Evolutionary conservation across 2,329 filamentous ascomycete species (phyloP), one percentile per base, ranked within the genome.

Genomic region (Teratosphaeria nubilosa): DNA sequence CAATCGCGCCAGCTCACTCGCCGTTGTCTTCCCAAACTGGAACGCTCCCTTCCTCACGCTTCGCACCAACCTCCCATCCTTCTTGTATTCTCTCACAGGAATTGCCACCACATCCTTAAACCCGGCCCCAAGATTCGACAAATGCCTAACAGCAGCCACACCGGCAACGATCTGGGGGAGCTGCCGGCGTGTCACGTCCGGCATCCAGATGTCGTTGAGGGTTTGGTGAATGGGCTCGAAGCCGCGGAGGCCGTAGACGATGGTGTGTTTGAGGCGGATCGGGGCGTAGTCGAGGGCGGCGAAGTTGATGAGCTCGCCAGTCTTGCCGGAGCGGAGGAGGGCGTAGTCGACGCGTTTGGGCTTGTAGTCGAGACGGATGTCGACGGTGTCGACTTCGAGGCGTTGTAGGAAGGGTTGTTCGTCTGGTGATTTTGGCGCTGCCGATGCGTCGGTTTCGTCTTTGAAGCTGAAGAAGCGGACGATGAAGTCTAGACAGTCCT

Each of bases 281-380:
- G 92, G 86, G 1, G 94, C 86, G 63, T 89, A 86, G 65, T 99
- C 94, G 1, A 99, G 82, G 14, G 92, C 88, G 63, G 99, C 82
- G 70, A 99, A 96, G 72, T 99, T 99, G 91, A 97, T 97, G 68
- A 99, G 95, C 72, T 99, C 94, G 0, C 90, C 95, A 0, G 94
- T 97, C 64, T 90, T 90, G 1, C 94, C 94, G 1, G 94, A 96
- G 27, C 91, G 86, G 3, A 99, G 81, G 3, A 91, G 91, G 0
- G 86, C 89, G 66, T 99, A 99, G 72, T 99, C 92, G 20, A 99
- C 90, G n/a, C 90, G 85, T 74, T 99, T 97, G 9, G 94, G 94
- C 72, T 99, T 99, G 76, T 99, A 99, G 73, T 99, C 94, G 3
- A 95, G 83, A 68, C 88, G 91, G 58, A 99, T 81, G 1, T 86